Conservation (phyloP, 2,329 filamentous ascomycete genomes). For the Fusarium foetens region DNA sequence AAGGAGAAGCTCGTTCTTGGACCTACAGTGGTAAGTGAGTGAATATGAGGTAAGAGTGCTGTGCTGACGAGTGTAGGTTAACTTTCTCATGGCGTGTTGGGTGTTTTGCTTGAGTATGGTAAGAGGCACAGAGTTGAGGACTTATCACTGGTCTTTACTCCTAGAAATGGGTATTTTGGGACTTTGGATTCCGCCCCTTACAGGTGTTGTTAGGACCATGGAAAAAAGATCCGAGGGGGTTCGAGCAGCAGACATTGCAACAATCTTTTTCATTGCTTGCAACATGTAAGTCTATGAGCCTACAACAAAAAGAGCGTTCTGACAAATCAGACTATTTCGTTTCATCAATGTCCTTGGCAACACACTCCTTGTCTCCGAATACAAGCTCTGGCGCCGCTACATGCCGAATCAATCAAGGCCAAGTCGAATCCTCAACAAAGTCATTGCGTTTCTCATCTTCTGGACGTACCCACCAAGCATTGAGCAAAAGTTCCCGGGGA, state of each 20-base stretch:
- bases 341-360: slow-evolving; percentile 54
- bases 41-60: rapidly evolving
- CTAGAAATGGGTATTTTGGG: slow-evolving; percentile 47
- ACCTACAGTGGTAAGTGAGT: slow-evolving; percentile 49
- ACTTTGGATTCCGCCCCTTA: slow-evolving; percentile 43
- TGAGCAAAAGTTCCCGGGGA: slow-evolving; percentile 52
- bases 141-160: slow-evolving; percentile 52
- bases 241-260: slow-evolving; percentile 42
- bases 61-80: slow-evolving; percentile 42
- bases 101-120: slow-evolving; percentile 49
- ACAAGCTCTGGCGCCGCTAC: slow-evolving; percentile 52
- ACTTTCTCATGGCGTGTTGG: slow-evolving; percentile 52
- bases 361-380: slow-evolving; percentile 51
- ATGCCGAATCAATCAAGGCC: slow-evolving; percentile 44
- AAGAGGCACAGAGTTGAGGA: slow-evolving; percentile 50
- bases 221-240: not conserved
- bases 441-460: slow-evolving; percentile 49
- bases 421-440: slow-evolving; percentile 42
- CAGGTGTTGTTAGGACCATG: slow-evolving; percentile 40
- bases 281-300: slow-evolving; percentile 50
- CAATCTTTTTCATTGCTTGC: slow-evolving; percentile 48
- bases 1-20: slow-evolving; percentile 46
- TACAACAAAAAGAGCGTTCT: not conserved
- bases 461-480: slow-evolving; percentile 56
- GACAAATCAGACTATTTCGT: slow-evolving; percentile 49